Percentiles rank a stretch among this genome's conserved stretches.
Evolutionary conservation across 768 basidiomycete genomes (phyloP).

Genomic region (Collybiopsis luxurians): DNA sequence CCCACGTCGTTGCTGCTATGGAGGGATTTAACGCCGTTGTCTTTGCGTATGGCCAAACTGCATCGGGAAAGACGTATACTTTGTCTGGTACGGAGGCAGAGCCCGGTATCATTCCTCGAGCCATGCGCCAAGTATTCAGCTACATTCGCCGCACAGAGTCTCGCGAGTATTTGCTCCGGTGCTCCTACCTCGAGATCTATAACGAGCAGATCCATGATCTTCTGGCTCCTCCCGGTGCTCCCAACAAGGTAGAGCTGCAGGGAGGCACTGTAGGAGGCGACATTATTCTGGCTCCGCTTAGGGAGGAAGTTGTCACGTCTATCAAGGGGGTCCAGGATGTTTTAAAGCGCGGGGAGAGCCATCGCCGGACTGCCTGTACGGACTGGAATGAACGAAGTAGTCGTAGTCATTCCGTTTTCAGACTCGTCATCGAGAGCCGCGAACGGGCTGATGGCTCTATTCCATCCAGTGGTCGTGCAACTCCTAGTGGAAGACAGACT

Average conservation of each 20-base stretch:
- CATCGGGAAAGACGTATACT: slow-evolving; percentile 56
- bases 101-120: slow-evolving; percentile 92
- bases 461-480: slow-evolving; percentile 26
- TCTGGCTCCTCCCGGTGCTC: slow-evolving; percentile 62
- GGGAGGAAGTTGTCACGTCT: slow-evolving; percentile 93
- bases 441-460: slow-evolving; percentile 52
- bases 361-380: slow-evolving; percentile 90
- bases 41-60: slow-evolving; percentile 93
- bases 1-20: slow-evolving; percentile 90
- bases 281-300: slow-evolving; percentile 67
- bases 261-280: slow-evolving; percentile 56
- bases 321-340: slow-evolving; percentile 84
- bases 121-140: slow-evolving; percentile 89
- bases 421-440: slow-evolving; percentile 88
- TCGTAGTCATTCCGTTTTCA: slow-evolving; percentile 91
- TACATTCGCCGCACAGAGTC: slow-evolving; percentile 74
- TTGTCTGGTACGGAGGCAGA: slow-evolving; percentile 76
- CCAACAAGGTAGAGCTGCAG: slow-evolving; percentile 70
- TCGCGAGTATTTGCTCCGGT: slow-evolving; percentile 91
- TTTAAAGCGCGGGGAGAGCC: slow-evolving; percentile 80
- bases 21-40: slow-evolving; percentile 95
- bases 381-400: slow-evolving; percentile 98
- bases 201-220: slow-evolving; percentile 89
- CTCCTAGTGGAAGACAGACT: slow-evolving; percentile 37
- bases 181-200: slow-evolving; percentile 97